Evolutionary conservation across 331 rosid species (phyloP).

Genomic region (Phaseolus coccineus): DNA sequence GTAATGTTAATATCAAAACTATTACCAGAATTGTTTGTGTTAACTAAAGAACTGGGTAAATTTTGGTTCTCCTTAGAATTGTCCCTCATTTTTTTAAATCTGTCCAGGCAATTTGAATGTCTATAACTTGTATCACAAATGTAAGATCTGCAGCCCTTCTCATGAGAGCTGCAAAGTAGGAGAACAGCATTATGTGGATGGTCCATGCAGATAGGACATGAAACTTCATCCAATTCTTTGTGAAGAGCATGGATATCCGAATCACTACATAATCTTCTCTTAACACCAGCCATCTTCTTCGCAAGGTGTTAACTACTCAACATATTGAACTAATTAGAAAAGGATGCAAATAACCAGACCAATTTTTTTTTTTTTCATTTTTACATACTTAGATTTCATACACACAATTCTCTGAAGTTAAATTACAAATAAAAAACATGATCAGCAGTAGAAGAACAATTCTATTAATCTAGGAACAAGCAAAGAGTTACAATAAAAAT

Average conservation of each 20-base stretch:
- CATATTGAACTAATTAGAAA: constrained; percentile 78
- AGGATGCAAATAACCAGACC: constrained; percentile 35
- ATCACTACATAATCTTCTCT: constrained; percentile 91
- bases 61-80: constrained; percentile 65
- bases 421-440: not conserved
- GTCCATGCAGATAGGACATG: constrained; percentile 99
- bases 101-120: constrained; percentile 97
- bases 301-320: constrained; percentile 83
- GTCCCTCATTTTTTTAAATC: constrained; percentile 82
- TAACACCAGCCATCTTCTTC: constrained; percentile 99
- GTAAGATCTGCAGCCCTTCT: constrained; percentile 96
- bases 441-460: constrained; percentile 14
- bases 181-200: constrained; percentile 99
- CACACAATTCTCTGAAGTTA: constrained; percentile 10
- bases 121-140: constrained; percentile 97
- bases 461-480: constrained; percentile 6
- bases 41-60: constrained; percentile 69
- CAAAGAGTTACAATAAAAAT: not conserved
- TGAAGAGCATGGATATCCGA: constrained; percentile 88
- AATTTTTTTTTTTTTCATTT: constrained; percentile 17
- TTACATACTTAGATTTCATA: constrained; percentile 37
- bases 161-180: constrained; percentile 95
- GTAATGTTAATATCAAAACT: constrained; percentile 64
- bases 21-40: constrained; percentile 68
- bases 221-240: constrained; percentile 98